Evolutionary conservation across 2,329 filamentous ascomycete genomes (phyloP), one percentile per base, ranked within the genome.

Genomic region (Ampelomyces quisqualis): DNA sequence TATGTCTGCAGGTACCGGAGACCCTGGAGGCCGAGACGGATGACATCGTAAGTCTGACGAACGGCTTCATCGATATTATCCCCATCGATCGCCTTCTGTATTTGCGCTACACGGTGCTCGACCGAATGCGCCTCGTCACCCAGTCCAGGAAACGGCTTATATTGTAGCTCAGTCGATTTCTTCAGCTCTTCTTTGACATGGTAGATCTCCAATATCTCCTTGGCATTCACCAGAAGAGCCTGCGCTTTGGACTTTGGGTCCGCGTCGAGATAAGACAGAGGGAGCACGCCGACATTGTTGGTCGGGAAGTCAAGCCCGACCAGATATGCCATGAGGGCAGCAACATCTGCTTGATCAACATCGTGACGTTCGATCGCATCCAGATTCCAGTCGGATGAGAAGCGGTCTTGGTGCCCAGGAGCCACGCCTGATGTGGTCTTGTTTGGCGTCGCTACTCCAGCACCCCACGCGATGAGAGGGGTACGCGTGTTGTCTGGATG

Each of bases 401-500:
- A 88, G 5, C 77, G 77, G 57, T 90, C 89, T 57, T 96, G 88
- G 60, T 98, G 93, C 0, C 93, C 94, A 1, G 84, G 80, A 3
- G 88, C 87, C 48, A 79, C 68, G 67, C 75, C 76, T 2, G 74
- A 64, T 21, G 76, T 73, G 2, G 81, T 70, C 6, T 65, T 70
- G 34, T 82, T 73, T 1, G 93, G 93, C 50, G 79, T 78, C 3
- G 90, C 89, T 26, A 97, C 81, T 7, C 93, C 93, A 38, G 93
- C 89, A 8, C 93, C 93, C 93, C 93, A 98, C 2, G 80, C 84
- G 53, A 98, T 88, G 21, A 98, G 74, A 1, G 93, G 93, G 1
- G 93, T 98, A 35, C 93, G 81, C 3, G 93, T 98, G 60, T 97
- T 98, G 67, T 98, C 88, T 0, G 93, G 93, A 69, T 98, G 90